Evolutionary conservation across 257 asterid species (phyloP).

Genomic region (Asclepias syriaca): DNA sequence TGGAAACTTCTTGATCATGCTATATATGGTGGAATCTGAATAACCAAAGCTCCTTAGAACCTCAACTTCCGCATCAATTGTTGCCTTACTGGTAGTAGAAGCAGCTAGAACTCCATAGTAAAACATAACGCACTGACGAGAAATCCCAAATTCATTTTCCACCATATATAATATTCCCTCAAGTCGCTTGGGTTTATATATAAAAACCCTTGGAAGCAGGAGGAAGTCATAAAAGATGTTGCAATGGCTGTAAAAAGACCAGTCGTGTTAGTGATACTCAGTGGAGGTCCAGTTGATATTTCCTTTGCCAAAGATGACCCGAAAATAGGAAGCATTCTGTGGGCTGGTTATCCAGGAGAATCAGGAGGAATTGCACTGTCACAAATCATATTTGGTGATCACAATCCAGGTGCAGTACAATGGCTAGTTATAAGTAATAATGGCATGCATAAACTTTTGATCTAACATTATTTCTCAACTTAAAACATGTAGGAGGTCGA

Average conservation of each 20-base stretch:
- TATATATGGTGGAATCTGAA: slow-evolving; percentile 18
- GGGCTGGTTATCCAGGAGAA: slow-evolving; percentile 81
- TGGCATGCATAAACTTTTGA: not conserved
- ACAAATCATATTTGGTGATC: slow-evolving; percentile 47
- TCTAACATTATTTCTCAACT: not conserved
- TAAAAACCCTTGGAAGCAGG: slow-evolving; percentile 26
- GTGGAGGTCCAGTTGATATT: slow-evolving; percentile 71
- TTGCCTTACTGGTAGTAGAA: not conserved
- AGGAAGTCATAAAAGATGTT: slow-evolving; percentile 29
- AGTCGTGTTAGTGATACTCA: slow-evolving; percentile 40
- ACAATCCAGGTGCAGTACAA: slow-evolving; percentile 49
- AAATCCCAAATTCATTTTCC: slow-evolving; percentile 21
- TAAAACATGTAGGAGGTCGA: slow-evolving; percentile 45
- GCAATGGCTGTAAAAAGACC: slow-evolving; percentile 45
- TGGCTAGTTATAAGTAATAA: not conserved
- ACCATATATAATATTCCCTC: slow-evolving; percentile 11
- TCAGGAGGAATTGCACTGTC: slow-evolving; percentile 63
- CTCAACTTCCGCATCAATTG: slow-evolving; percentile 8
- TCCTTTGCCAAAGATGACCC: slow-evolving; percentile 49
- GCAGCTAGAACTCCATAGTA: slow-evolving; percentile 9
- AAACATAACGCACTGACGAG: slow-evolving; percentile 17
- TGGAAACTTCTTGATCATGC: slow-evolving; percentile 13
- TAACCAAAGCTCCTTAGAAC: slow-evolving; percentile 24
- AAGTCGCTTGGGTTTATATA: slow-evolving; percentile 7
- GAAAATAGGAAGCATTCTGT: slow-evolving; percentile 55